phyloP scores from a whole-genome alignment of 495 filamentous ascomycete species.

The Penicillium robsamsonii region DNA sequence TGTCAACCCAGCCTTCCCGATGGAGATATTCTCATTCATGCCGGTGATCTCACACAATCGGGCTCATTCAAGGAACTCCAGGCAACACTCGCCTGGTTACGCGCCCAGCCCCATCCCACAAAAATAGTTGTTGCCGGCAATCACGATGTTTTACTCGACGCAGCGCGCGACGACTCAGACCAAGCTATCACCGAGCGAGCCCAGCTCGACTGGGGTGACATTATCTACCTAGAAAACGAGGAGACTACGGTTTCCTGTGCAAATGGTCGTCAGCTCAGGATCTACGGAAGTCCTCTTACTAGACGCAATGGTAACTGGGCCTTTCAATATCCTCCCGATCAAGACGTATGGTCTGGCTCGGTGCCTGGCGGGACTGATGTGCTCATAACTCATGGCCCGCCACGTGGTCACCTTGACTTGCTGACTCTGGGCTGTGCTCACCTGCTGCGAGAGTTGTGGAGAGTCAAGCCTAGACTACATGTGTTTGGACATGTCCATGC shows the following conservation, averaged over 20 bases:
- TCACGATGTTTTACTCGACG: slow-evolving; percentile 68
- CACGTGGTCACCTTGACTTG: slow-evolving; percentile 62
- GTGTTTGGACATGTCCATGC: slow-evolving; percentile 77
- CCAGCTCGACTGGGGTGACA: slow-evolving; percentile 41
- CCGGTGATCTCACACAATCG: slow-evolving; percentile 67
- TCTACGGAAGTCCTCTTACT: slow-evolving; percentile 55
- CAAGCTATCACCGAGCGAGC: slow-evolving; percentile 12
- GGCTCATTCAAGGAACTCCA: slow-evolving; percentile 61
- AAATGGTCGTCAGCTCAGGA: slow-evolving; percentile 49
- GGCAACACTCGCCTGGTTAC: slow-evolving; percentile 63
- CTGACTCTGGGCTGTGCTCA: slow-evolving; percentile 57
- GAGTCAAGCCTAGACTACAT: slow-evolving; percentile 64
- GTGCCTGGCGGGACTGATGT: slow-evolving; percentile 69
- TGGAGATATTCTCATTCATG: slow-evolving; percentile 75
- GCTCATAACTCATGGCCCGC: slow-evolving; percentile 67
- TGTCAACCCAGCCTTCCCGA: slow-evolving; percentile 52
- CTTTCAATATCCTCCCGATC: slow-evolving; percentile 45
- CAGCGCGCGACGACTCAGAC: slow-evolving; percentile 19
- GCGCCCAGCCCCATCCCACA: slow-evolving; percentile 54
- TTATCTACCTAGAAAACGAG: slow-evolving; percentile 53
- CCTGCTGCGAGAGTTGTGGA: slow-evolving; percentile 63
- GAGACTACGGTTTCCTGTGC: slow-evolving; percentile 45
- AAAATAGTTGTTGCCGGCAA: slow-evolving; percentile 74
- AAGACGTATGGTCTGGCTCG: slow-evolving; percentile 27
- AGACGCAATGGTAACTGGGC: slow-evolving; percentile 48